Base-by-base conservation (phyloP, 352 stramenopile genomes). In the Pythium coloratum region DNA sequence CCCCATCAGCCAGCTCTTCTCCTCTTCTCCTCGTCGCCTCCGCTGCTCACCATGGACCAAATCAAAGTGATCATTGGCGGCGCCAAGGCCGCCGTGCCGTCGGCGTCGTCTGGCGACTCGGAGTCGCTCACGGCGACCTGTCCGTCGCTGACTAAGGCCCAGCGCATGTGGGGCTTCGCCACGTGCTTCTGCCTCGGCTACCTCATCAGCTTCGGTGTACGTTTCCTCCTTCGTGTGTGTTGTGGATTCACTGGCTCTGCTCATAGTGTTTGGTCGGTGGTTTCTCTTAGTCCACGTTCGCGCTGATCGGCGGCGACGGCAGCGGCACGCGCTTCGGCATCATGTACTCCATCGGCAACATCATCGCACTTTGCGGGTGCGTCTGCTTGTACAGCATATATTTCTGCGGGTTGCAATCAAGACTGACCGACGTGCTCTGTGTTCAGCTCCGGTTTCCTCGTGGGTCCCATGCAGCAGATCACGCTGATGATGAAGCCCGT, bases 401-500 rank as follows among this genome's bases (percentile, higher is more conserved):
- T 13, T n/a, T 62, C 47, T 26, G 10, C 18, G 16, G 12, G 10
- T 44, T 18, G 2, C 10, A 12, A 18, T 10, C 1, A 44, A 6
- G 26, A 66, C 59, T 59, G 18, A 65, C 10, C 26, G 3, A 6
- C 20, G 14, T 38, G 18, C 51, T 16, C 6, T 26, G 20, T 7
- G 12, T n/a, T 16, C 38, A 92, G 86, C 0, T 95, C 88, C 5
- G 88, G 85, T 0, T 95, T 95, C 56, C 78, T 95, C 0, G 88
- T 92, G 3, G 88, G 88, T 5, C 88, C 85, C 0, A 82, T 70
- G 72, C 84, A 94, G 77, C 88, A 95, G 56, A 62, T 89, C 60
- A 94, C 94, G 71, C 83, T 92, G 63, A 95, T 95, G 88, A 89
- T 93, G 69, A 93, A 94, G 65, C 88, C 88, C 26, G 76, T 93